Base-by-base conservation (phyloP, 192 early-diverging fungal species). In the Lobulomyces angularis region DNA sequence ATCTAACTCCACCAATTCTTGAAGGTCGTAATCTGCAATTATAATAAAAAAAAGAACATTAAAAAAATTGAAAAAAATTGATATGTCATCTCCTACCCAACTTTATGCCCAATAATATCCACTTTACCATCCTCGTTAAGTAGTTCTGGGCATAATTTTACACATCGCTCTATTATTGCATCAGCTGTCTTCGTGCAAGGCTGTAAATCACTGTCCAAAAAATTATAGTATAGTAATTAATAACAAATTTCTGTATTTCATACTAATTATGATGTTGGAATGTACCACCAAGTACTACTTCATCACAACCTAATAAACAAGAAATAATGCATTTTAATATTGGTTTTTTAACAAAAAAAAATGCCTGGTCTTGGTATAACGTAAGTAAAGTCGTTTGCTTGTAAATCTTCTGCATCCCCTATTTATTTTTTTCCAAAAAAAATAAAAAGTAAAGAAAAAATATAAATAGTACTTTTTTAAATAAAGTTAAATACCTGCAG, bases 331-430 rank as follows among this genome's bases (percentile, higher is more conserved):
- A n/a, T n/a, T n/a, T n/a, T n/a, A n/a, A n/a, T n/a, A n/a, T n/a
- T n/a, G n/a, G n/a, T n/a, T n/a, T n/a, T n/a, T n/a, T n/a, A n/a
- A n/a, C n/a, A n/a, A n/a, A n/a, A n/a, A n/a, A n/a, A n/a, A n/a
- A n/a, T n/a, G n/a, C n/a, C n/a, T n/a, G n/a, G n/a, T n/a, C 86
- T 67, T 2, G 86, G 88, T 41, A 91, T 91, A n/a, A 89, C 70
- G 56, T 91, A 91, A 28, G 77, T 71, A 30, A 74, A 55, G 38
- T 58, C 55, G 20, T 43, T 34, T 48, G 26, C 27, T 18, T 23
- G 46, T 39, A 36, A 43, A 25, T 7, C 14, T 23, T 8, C 22
- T 47, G 3, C 23, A 21, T 37, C 48, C 29, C 50, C 54, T 52
- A 20, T 31, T 20, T 26, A 33, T 48, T 30, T 50, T 40, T 8